These are phyloP conservation scores for Acacia crassicarpa DNA, from an alignment of 306 rosid species.

Conservation along the genomic window DNA sequence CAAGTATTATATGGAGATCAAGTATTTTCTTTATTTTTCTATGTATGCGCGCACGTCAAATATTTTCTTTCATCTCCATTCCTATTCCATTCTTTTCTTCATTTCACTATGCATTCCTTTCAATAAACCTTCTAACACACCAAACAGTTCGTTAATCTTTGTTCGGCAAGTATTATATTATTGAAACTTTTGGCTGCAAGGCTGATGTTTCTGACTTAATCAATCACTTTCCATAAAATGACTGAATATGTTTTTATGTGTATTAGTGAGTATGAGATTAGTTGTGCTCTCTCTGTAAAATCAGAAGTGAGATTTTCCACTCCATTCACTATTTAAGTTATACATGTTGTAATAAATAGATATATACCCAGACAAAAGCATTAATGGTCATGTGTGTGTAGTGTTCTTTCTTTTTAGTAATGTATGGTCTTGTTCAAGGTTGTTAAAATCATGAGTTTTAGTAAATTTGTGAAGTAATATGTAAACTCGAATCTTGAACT, in stretches of 20 bases:
- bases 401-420: neutral
- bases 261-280: neutral
- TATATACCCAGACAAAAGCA: neutral
- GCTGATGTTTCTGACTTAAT: neutral
- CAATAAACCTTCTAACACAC: neutral
- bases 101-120: neutral
- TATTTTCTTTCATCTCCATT: neutral
- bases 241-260: neutral
- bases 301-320: neutral
- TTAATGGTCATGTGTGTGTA: neutral
- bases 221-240: neutral
- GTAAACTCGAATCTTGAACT: too few relatives aligned
- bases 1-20: too few relatives aligned
- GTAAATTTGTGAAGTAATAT: too few relatives aligned
- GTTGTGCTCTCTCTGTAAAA: neutral
- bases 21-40: too few relatives aligned
- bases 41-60: too few relatives aligned
- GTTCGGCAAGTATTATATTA: neutral
- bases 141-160: neutral
- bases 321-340: neutral
- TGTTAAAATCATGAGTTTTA: too few relatives aligned
- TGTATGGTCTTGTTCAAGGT: too few relatives aligned
- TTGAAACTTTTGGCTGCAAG: neutral
- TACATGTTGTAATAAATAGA: neutral
- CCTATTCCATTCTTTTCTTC: neutral